Conservation (phyloP, 2,329 filamentous ascomycete genomes). For the Cladosporium oxysporum region DNA sequence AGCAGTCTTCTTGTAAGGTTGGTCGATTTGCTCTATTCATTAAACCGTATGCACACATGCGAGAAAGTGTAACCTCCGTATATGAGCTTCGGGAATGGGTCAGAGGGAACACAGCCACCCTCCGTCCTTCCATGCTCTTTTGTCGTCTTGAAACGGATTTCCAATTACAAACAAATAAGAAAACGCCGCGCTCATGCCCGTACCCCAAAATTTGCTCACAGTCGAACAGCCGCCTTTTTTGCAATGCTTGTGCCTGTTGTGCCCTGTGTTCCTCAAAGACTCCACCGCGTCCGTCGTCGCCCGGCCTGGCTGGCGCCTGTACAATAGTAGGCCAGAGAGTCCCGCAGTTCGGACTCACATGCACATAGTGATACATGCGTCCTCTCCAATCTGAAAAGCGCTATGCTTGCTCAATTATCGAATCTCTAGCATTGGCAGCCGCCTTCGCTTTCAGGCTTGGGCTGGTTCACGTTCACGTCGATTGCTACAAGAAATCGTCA, state of each 20-base stretch:
- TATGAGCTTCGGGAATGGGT: not conserved
- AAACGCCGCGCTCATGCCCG: conserved; percentile 7
- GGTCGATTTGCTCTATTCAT: not conserved
- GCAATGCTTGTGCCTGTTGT: not conserved
- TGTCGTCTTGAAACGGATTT: not conserved
- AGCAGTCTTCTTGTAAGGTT: not conserved
- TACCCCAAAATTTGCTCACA: not conserved
- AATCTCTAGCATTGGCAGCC: conserved; percentile 38
- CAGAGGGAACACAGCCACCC: not conserved
- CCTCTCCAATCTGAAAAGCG: not conserved
- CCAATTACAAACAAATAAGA: not conserved
- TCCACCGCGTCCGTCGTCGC: not conserved
- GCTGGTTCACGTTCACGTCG: conserved; percentile 40
- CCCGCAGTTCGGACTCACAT: not conserved
- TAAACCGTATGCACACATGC: conserved; percentile 13
- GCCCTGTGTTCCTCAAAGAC: not conserved
- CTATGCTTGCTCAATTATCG: not conserved
- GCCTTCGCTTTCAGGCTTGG: conserved; percentile 40
- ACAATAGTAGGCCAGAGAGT: not conserved
- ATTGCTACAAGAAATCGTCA: conserved; percentile 35
- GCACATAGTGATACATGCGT: not conserved
- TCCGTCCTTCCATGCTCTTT: not conserved
- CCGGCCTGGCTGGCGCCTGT: not conserved
- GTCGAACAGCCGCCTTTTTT: not conserved
- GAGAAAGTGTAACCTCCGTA: conserved; percentile 1